A percentile compares a stretch with the other conserved stretches of the same genome.
These are phyloP conservation scores for Ogataea ramenticola DNA, from an alignment of 805 yeast species.

Conservation along the genomic window DNA sequence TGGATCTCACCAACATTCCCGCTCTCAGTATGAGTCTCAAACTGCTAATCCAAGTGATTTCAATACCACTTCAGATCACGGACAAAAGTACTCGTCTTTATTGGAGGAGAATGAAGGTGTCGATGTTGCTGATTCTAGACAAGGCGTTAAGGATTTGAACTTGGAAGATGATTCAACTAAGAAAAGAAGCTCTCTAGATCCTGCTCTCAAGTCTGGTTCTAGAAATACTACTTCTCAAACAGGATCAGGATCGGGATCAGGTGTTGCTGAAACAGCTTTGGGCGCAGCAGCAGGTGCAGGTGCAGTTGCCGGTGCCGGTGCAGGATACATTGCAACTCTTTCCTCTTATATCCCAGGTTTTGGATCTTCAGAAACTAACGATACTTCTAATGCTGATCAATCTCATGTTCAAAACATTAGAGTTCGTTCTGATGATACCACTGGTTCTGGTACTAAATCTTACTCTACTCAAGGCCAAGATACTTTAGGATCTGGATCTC, in stretches of 20 bases:
- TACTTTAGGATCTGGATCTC: too few relatives aligned
- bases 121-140: not conserved
- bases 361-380: not conserved
- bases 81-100: not conserved
- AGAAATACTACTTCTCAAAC: not conserved
- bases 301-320: slow-evolving; percentile 7
- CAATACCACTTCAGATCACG: not conserved
- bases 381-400: not conserved
- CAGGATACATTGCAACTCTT: not conserved
- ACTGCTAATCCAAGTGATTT: not conserved
- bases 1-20: too few relatives aligned
- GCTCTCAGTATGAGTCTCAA: too few relatives aligned
- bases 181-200: not conserved
- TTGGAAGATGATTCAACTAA: not conserved
- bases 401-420: not conserved
- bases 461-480: too few relatives aligned
- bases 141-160: not conserved
- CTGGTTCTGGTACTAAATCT: not conserved
- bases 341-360: not conserved
- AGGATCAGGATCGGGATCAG: not conserved
- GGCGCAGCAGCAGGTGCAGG: not conserved
- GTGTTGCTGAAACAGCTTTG: not conserved
- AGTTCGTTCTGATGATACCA: not conserved
- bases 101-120: not conserved
- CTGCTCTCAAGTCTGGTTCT: not conserved